Evolutionary conservation across 2,329 filamentous ascomycete species (phyloP), one percentile per base, ranked within the genome.

Genomic region (Colletotrichum nymphaeae): DNA sequence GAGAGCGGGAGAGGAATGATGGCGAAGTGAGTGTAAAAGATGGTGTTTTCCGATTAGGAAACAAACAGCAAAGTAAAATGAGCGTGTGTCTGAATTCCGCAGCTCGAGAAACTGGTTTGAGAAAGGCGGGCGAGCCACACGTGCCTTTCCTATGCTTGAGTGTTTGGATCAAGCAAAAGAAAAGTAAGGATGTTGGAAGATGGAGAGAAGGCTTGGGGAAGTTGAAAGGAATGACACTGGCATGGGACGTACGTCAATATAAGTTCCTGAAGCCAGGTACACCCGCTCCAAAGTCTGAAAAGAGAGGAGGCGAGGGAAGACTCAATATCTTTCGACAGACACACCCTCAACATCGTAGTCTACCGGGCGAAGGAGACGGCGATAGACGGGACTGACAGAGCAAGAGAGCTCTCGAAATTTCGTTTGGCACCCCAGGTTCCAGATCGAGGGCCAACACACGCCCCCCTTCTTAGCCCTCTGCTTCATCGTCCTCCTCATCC

Each of bases 171-270:
- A 26, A 57, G 57, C 49, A 62, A 72, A 26, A 57, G 37, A 24
- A 26, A 42, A 52, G 60, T 55, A 46, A 66, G 19, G 35, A 52
- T 52, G 55, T 63, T 35, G 28, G 57, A 32, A 30, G 55, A 70
- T 46, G 35, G 53, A 56, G 46, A 62, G 64, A 46, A 67, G n/a
- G 19, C 37, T 57, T 65, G 60, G 30, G 12, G 60, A 52, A 35
- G 19, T 28, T 62, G 60, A 63, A 32, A 69, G 62, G 55, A 57
- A 60, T 62, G 71, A 58, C 32, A 63, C 71, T 73, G 71, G 71
- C 49, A 73, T 73, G 71, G 71, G 71, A 26, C 57, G 71, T 73
- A 71, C 71, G 71, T 73, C 71, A 73, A 73, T 73, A 73, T 73
- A 73, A 73, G 71, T 73, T 73, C 71, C 67, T 73, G 32, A 66